Evolutionary conservation across 768 basidiomycete species (phyloP).

Genomic region (Amanita thiersii): DNA sequence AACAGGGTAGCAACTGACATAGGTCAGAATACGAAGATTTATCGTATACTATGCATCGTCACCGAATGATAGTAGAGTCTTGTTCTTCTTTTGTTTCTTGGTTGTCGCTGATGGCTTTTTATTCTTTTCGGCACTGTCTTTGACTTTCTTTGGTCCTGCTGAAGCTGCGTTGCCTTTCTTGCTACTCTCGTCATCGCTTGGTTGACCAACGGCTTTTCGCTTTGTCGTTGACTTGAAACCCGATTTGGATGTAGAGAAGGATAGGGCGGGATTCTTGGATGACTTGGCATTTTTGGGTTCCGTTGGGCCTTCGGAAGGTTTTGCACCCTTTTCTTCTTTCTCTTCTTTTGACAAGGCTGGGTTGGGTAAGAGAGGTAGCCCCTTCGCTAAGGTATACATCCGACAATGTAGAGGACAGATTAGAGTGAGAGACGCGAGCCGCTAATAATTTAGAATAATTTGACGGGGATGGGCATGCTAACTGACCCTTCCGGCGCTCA

Average conservation of each 20-base stretch:
- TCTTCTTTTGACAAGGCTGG: slow-evolving; percentile 13
- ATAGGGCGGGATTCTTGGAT: slow-evolving; percentile 22
- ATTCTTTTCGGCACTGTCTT: too few relatives aligned
- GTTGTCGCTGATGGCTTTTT: slow-evolving; percentile 12
- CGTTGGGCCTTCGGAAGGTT: slow-evolving; percentile 13
- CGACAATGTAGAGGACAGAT: slow-evolving; percentile 1
- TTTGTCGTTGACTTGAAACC: slow-evolving; percentile 24
- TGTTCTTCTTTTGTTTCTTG: slow-evolving; percentile 18
- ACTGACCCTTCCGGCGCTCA: slow-evolving; percentile 61
- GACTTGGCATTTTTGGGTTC: slow-evolving; percentile 9
- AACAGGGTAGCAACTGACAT: background rate
- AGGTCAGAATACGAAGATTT: background rate
- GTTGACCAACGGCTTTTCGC: slow-evolving; percentile 29
- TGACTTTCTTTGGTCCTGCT: too few relatives aligned
- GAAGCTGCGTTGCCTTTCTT: slow-evolving; percentile 33
- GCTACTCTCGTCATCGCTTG: slow-evolving; percentile 36
- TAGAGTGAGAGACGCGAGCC: slow-evolving; percentile 1
- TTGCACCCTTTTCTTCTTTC: slow-evolving; percentile 13
- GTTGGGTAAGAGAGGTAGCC: slow-evolving; percentile 46
- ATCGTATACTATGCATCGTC: slow-evolving; percentile 34
- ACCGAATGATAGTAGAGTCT: slow-evolving; percentile 47
- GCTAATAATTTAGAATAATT: slow-evolving; percentile 7
- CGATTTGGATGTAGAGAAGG: slow-evolving; percentile 34
- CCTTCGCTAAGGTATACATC: slow-evolving; percentile 39
- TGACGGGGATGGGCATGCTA: background rate